Conservation (phyloP, 2,329 filamentous ascomycete genomes). For the Diplocarpon rosae region DNA sequence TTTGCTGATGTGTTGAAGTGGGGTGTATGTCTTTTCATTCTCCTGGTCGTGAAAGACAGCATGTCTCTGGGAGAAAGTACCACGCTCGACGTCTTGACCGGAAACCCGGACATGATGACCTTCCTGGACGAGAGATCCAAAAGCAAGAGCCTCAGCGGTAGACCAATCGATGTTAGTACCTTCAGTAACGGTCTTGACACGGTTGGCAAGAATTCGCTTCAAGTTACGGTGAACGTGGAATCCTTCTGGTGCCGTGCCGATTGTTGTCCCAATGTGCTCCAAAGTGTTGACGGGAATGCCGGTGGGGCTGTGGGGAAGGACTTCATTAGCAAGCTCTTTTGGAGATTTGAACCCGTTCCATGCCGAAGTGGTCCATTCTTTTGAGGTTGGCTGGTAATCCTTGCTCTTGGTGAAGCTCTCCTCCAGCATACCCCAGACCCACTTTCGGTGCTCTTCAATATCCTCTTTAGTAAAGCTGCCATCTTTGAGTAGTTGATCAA, state of each 20-base stretch:
- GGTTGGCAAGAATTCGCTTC: slow-evolving; percentile 84
- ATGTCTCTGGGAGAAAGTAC: slow-evolving; percentile 97
- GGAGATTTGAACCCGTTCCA: slow-evolving; percentile 99
- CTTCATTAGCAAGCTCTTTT: slow-evolving; percentile 90
- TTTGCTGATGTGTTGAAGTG: slow-evolving; percentile 76
- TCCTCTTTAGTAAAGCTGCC: slow-evolving; percentile 96
- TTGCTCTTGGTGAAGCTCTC: slow-evolving; percentile 96
- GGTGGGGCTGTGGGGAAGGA: slow-evolving; percentile 84
- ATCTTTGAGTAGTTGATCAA: slow-evolving; percentile 80
- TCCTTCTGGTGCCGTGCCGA: slow-evolving; percentile 68
- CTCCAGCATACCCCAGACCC: slow-evolving; percentile 98
- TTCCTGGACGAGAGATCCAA: slow-evolving; percentile 81
- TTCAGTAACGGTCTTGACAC: slow-evolving; percentile 84
- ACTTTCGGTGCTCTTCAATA: slow-evolving; percentile 97
- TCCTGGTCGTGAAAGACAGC: slow-evolving; percentile 97
- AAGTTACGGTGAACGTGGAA: slow-evolving; percentile 91
- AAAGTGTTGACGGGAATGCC: slow-evolving; percentile 63
- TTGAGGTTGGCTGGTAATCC: slow-evolving; percentile 90
- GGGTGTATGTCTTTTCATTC: slow-evolving; percentile 84
- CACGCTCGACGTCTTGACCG: slow-evolving; percentile 97
- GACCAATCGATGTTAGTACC: slow-evolving; percentile 96
- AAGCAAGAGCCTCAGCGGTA: slow-evolving; percentile 90
- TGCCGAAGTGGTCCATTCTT: slow-evolving; percentile 96
- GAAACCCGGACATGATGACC: slow-evolving; percentile 96
- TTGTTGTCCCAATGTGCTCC: slow-evolving; percentile 70